These are phyloP conservation scores for Xylaria bambusicola DNA, from an alignment of 495 filamentous ascomycete species.

Conservation along the genomic window DNA sequence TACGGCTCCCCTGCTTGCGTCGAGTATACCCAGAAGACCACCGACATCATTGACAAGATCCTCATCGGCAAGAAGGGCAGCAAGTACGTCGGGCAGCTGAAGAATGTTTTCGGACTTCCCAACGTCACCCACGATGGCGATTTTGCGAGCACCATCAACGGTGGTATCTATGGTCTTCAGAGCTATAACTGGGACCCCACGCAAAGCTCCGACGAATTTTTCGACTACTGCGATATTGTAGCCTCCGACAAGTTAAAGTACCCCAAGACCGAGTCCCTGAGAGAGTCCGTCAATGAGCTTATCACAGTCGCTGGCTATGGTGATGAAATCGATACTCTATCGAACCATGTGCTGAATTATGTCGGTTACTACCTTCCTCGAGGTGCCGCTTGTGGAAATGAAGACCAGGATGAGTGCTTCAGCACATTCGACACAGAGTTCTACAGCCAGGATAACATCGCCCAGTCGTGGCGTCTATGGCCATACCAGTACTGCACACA, in stretches of 20 bases:
- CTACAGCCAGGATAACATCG: constrained; percentile 53
- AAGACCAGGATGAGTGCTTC: constrained; percentile 58
- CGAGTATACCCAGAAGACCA: constrained; percentile 54
- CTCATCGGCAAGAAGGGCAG: constrained; percentile 54
- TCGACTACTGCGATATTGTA: constrained; percentile 62
- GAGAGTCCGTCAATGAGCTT: constrained; percentile 48
- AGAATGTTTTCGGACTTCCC: constrained; percentile 59
- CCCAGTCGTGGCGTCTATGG: constrained; percentile 59
- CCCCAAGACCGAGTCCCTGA: constrained; percentile 40
- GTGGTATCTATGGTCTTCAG: constrained; percentile 59
- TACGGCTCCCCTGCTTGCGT: constrained; percentile 57
- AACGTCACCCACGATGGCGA: constrained; percentile 60
- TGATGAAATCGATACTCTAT: constrained; percentile 46
- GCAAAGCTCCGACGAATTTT: constrained; percentile 54
- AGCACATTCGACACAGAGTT: constrained; percentile 49
- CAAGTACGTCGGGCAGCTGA: constrained; percentile 52
- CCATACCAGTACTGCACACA: constrained; percentile 56
- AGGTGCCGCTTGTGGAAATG: constrained; percentile 34
- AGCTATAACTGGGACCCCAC: constrained; percentile 70
- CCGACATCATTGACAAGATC: constrained; percentile 65
- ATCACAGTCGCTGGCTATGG: constrained; percentile 59
- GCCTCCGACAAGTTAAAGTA: constrained; percentile 51
- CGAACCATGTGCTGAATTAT: constrained; percentile 63
- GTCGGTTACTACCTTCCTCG: constrained; percentile 59
- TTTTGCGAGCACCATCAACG: constrained; percentile 59